Evolutionary conservation across 768 basidiomycete genomes (phyloP).

Genomic region (Lactifluus echinatus): DNA sequence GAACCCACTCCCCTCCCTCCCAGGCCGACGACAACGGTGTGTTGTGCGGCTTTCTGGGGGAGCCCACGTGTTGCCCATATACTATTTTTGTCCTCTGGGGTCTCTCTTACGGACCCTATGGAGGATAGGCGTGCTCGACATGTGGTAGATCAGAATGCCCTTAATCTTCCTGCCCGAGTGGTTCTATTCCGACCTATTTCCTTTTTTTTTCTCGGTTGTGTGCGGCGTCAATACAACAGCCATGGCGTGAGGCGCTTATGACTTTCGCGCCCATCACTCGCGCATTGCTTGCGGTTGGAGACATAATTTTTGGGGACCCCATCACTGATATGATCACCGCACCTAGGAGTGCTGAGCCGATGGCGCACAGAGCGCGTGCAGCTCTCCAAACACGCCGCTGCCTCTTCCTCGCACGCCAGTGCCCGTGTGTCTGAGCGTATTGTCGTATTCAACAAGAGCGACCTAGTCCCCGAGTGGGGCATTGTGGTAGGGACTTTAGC

Average conservation of each 20-base stretch:
- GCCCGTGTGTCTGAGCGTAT: conserved; percentile 63
- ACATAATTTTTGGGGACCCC: background rate
- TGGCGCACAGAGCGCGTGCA: conserved; percentile 19
- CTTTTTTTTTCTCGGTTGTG: background rate
- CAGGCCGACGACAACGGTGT: background rate
- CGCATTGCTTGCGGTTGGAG: conserved; percentile 3
- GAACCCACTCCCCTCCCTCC: background rate
- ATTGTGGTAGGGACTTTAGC: conserved; percentile 51
- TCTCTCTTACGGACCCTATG: background rate
- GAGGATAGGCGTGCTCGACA: conserved; percentile 4
- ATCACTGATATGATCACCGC: conserved; percentile 8
- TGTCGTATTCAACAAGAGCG: conserved; percentile 88
- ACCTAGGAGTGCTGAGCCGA: conserved; percentile 9
- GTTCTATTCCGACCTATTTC: background rate
- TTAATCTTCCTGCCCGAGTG: background rate
- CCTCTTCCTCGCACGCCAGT: conserved; percentile 9
- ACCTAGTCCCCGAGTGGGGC: conserved; percentile 84
- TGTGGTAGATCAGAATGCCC: conserved; percentile 11
- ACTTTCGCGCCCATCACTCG: conserved; percentile 4
- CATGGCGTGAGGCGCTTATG: conserved; percentile 7
- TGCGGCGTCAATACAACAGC: background rate
- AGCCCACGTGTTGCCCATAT: conserved; percentile 2
- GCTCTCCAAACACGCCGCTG: conserved; percentile 14
- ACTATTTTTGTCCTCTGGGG: conserved; percentile 5
- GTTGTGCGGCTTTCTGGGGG: background rate